Base-by-base conservation (phyloP, 2,329 filamentous ascomycete species). In the Trichoderma sp. region DNA sequence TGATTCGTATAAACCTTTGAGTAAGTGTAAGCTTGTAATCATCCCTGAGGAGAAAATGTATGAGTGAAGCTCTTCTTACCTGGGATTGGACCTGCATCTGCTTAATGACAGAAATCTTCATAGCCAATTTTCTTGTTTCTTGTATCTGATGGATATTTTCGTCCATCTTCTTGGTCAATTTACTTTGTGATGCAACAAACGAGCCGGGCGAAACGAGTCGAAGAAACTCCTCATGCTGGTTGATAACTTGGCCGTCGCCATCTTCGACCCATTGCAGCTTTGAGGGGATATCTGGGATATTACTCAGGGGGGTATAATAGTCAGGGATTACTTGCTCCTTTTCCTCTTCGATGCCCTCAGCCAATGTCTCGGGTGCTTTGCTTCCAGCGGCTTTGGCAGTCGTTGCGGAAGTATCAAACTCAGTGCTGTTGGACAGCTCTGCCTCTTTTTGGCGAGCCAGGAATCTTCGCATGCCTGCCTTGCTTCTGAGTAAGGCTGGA, bases 71-170 rank as follows among this genome's bases (percentile, higher is more conserved):
- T n/a, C 84, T 64, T 17, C 84, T 79, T 88, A 94, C 93, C 88
- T 98, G 96, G 66, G 94, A 93, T 81, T 99, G 96, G 68, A 98
- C 90, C 82, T 99, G 96, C 96, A 99, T 99, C 83, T 99, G 96
- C 84, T 98, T 99, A 80, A 99, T 96, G 73, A 99, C 94, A 63
- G 93, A 92, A 79, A 99, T 97, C 83, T 98, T 99, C 12, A 94
- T 94, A 77, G 94, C 97, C 34, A 99, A 88, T 79, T 98, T 98
- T 76, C 96, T 88, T 0, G 96, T 99, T 78, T 98, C 95, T 80
- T 99, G 96, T 87, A 99, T 95, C 79, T 98, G 95, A 73, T 90
- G 90, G 82, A 98, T 93, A 76, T 99, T 99, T 70, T 90, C 89
- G 76, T 98, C 93, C 82, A 99, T 92, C 79, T 92, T 95, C 76